phyloP scores from a whole-genome alignment of 2,329 filamentous ascomycete genomes.

The Elsinoe necatrix region DNA sequence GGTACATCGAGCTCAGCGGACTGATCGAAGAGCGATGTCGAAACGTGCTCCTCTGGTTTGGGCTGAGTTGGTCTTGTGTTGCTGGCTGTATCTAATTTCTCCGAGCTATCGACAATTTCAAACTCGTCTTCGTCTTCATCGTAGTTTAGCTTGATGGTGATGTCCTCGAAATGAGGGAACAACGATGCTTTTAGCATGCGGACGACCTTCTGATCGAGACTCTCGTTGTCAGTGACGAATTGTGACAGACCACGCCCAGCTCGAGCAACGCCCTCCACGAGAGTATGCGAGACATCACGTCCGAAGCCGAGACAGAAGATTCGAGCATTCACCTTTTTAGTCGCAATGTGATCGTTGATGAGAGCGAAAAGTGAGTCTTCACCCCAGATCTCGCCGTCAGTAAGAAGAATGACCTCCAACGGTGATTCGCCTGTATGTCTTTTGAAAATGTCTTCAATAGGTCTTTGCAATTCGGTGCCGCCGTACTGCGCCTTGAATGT shows the following conservation, averaged over 20 bases:
- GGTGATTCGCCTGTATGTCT: conserved; percentile 39
- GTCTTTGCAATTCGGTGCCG: conserved; percentile 46
- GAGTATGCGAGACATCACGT: conserved; percentile 43
- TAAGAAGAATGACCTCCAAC: conserved; percentile 48
- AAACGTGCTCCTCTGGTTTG: conserved; percentile 21
- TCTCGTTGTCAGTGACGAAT: conserved; percentile 53
- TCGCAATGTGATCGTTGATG: conserved; percentile 37
- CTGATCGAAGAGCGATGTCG: conserved; percentile 54
- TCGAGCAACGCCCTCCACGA: conserved; percentile 52
- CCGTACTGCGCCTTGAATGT: conserved; percentile 42
- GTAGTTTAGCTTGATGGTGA: conserved; percentile 56
- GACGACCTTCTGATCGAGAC: conserved; percentile 60
- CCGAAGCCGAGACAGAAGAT: conserved; percentile 54
- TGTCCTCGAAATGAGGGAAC: conserved; percentile 57
- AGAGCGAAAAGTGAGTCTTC: conserved; percentile 42
- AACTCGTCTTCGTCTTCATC: conserved; percentile 51
- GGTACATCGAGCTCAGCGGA: conserved; percentile 38
- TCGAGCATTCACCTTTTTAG: conserved; percentile 39
- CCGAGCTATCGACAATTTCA: conserved; percentile 50
- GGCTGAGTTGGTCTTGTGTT: not conserved
- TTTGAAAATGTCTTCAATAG: conserved; percentile 40
- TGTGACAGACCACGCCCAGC: conserved; percentile 54
- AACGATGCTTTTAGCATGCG: conserved; percentile 66
- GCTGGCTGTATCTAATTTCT: not conserved
- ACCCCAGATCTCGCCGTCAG: conserved; percentile 48